Percentiles rank a stretch among this genome's conserved stretches.
phyloP scores from a whole-genome alignment of 2,329 filamentous ascomycete genomes.

The Lasiodiplodia gonubiensis region DNA sequence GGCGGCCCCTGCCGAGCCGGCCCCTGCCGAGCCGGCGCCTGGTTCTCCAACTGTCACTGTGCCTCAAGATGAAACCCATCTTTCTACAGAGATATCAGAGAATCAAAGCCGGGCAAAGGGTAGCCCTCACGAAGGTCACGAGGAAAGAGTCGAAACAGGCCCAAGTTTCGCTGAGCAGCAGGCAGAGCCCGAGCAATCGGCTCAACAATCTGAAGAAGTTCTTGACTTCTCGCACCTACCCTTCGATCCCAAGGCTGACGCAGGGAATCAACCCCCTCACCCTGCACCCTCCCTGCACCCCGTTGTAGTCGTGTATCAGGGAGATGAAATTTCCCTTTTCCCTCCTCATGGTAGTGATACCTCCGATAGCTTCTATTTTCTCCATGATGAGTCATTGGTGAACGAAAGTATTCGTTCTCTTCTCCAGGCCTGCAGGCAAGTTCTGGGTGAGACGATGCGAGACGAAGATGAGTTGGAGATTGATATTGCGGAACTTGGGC shows the following conservation, averaged over 20 bases:
- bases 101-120: neutral
- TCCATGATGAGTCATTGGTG: conserved; percentile 62
- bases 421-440: conserved; percentile 61
- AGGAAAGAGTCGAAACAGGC: neutral
- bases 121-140: conserved; percentile 1
- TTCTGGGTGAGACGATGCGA: conserved; percentile 61
- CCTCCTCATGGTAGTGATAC: conserved; percentile 60
- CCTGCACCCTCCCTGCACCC: conserved; percentile 22
- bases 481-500: conserved; percentile 59
- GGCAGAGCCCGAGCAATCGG: conserved; percentile 1
- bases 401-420: conserved; percentile 60
- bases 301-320: conserved; percentile 57
- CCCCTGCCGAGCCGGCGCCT: neutral
- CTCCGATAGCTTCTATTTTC: conserved; percentile 62
- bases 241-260: conserved; percentile 5
- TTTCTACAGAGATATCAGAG: neutral
- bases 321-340: conserved; percentile 63
- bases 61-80: neutral
- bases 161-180: neutral
- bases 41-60: neutral
- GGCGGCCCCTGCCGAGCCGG: neutral
- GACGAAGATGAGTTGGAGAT: conserved; percentile 64
- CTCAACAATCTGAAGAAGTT: neutral
- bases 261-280: neutral
- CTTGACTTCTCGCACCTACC: conserved; percentile 16